phyloP scores from a whole-genome alignment of 2,329 filamentous ascomycete genomes.

The Pseudogymnoascus sp. region DNA sequence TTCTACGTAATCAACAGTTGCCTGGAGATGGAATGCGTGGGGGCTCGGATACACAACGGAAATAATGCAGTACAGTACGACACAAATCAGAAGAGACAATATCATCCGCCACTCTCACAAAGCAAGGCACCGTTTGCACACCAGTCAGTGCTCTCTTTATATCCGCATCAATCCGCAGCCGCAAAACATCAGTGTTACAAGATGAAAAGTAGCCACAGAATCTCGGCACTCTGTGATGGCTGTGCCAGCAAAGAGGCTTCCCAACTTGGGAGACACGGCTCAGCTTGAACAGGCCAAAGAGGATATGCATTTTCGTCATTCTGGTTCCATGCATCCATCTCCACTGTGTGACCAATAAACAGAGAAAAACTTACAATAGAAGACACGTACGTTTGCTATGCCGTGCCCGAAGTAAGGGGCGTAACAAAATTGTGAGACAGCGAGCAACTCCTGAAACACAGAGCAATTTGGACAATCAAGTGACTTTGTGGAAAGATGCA shows the following conservation, averaged over 20 bases:
- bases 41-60: not conserved
- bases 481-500: not conserved
- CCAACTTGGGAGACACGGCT: constrained; percentile 5
- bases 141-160: constrained; percentile 8
- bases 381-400: not conserved
- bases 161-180: not conserved
- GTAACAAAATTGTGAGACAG: not conserved
- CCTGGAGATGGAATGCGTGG: not conserved
- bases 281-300: not conserved
- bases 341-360: not conserved
- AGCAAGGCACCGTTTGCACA: not conserved
- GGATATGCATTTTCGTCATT: constrained; percentile 1
- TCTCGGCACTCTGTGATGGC: not conserved
- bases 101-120: not conserved
- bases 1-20: not conserved
- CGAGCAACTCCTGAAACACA: not conserved
- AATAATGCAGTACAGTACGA: not conserved
- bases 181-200: not conserved
- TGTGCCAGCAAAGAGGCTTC: not conserved
- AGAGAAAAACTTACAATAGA: not conserved
- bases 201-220: not conserved
- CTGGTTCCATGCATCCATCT: not conserved
- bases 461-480: constrained; percentile 2
- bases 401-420: not conserved
- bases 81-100: not conserved